These are phyloP conservation scores for Decorospora gaudefroyi DNA, from an alignment of 2,329 filamentous ascomycete genomes.

Conservation along the genomic window DNA sequence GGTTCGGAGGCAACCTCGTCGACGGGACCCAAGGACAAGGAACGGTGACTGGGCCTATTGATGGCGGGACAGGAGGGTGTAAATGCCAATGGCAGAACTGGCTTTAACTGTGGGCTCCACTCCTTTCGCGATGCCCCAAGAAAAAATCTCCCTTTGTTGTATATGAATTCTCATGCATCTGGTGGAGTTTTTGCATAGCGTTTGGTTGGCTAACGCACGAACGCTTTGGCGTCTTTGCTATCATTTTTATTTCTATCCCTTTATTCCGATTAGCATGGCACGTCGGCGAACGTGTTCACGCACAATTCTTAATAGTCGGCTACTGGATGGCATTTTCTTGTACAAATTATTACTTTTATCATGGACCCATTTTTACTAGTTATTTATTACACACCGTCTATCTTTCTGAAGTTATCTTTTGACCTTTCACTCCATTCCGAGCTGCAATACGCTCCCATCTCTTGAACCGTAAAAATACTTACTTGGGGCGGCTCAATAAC, in stretches of 20 bases:
- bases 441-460: too few species aligned
- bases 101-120: conserved; percentile 26
- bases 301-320: conserved; percentile 6
- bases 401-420: not conserved
- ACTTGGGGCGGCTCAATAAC: too few species aligned
- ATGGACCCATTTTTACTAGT: conserved; percentile 8
- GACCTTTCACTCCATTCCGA: too few species aligned
- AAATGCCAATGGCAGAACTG: conserved; percentile 65
- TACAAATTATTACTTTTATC: conserved; percentile 1
- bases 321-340: conserved; percentile 9
- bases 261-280: conserved; percentile 1
- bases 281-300: conserved; percentile 10
- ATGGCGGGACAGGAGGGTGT: conserved; percentile 65
- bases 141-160: conserved; percentile 12
- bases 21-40: conserved; percentile 55
- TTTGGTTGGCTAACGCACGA: conserved; percentile 12
- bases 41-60: conserved; percentile 53
- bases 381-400: conserved; percentile 1
- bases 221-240: conserved; percentile 4
- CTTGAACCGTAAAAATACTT: too few species aligned
- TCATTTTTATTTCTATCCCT: not conserved
- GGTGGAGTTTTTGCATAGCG: conserved; percentile 29
- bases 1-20: conserved; percentile 56
- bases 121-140: not conserved
- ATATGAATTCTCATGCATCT: conserved; percentile 10